A percentile compares a stretch with the other conserved stretches of the same genome.
Conservation (phyloP, 192 early-diverging fungal genomes). For the Coemansia sp. region DNA sequence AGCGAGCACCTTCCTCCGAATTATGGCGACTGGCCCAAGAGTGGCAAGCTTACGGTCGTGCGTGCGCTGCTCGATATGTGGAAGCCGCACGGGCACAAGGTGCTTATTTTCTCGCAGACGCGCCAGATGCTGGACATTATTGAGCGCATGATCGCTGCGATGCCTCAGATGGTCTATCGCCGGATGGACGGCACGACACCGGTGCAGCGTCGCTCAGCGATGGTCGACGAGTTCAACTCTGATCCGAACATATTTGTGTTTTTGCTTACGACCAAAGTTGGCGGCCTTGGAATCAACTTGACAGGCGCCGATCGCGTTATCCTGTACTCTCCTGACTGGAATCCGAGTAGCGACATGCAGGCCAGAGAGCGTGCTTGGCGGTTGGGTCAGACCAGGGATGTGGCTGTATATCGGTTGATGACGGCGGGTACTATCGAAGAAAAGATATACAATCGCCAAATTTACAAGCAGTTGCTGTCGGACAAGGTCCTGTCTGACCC, state of each 20-base stretch:
- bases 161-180: conserved; percentile 64
- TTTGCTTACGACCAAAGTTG: conserved; percentile 96
- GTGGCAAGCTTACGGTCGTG: conserved; percentile 93
- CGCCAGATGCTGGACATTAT: conserved; percentile 95
- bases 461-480: conserved; percentile 97
- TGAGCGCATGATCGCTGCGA: conserved; percentile 66
- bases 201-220: conserved; percentile 75
- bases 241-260: conserved; percentile 79
- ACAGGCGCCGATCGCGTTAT: conserved; percentile 94
- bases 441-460: conserved; percentile 97
- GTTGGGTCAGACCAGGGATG: conserved; percentile 83
- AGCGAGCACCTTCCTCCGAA: conserved; percentile 26
- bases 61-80: conserved; percentile 83
- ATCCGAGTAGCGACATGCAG: conserved; percentile 95
- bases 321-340: conserved; percentile 99
- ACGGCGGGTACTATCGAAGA: conserved; percentile 93
- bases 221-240: conserved; percentile 90
- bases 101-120: conserved; percentile 94
- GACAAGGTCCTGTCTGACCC: conserved; percentile 95
- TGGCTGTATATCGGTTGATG: conserved; percentile 95
- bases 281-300: conserved; percentile 94
- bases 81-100: conserved; percentile 80
- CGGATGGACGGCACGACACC: conserved; percentile 98
- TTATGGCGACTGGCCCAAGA: conserved; percentile 50
- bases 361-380: conserved; percentile 96